A percentile compares a stretch with the other conserved stretches of the same genome.
These are phyloP conservation scores for Euphorbia corollata DNA, from an alignment of 441 rosid species.

Conservation along the genomic window DNA sequence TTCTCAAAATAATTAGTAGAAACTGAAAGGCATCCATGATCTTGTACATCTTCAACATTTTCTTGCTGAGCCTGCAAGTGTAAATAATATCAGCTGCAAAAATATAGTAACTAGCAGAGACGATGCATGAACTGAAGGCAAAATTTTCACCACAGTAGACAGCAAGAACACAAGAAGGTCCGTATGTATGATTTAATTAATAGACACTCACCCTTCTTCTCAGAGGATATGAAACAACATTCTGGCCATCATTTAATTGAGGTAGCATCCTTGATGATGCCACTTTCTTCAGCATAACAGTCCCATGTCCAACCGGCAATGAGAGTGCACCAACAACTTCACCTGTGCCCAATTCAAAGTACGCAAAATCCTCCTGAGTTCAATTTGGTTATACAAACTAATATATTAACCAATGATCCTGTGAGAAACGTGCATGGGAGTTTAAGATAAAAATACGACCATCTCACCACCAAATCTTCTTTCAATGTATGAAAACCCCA, in stretches of 20 bases:
- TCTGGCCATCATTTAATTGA: conserved; percentile 50
- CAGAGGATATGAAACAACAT: conserved; percentile 50
- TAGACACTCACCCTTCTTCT: conserved; percentile 57
- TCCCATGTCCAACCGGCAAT: conserved; percentile 74
- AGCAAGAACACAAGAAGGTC: neutral
- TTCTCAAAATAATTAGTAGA: conserved; percentile 82
- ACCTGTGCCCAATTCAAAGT: conserved; percentile 41
- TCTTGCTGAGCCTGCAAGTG: conserved; percentile 40
- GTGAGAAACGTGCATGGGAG: neutral
- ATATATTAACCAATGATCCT: neutral
- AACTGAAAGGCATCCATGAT: conserved; percentile 59
- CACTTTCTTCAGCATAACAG: conserved; percentile 56
- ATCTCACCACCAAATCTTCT: neutral
- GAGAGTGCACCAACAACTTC: conserved; percentile 93
- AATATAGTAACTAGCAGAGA: neutral
- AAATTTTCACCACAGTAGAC: neutral
- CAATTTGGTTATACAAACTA: neutral
- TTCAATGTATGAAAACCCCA: neutral
- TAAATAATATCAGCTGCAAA: conserved; percentile 11
- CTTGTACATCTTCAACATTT: conserved; percentile 43
- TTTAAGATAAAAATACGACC: neutral
- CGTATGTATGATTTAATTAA: neutral
- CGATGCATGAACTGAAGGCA: neutral
- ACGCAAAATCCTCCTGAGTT: neutral
- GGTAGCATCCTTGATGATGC: conserved; percentile 72